Base-by-base conservation (phyloP, 495 filamentous ascomycete species). In the Staphylotrichum longicolle region DNA sequence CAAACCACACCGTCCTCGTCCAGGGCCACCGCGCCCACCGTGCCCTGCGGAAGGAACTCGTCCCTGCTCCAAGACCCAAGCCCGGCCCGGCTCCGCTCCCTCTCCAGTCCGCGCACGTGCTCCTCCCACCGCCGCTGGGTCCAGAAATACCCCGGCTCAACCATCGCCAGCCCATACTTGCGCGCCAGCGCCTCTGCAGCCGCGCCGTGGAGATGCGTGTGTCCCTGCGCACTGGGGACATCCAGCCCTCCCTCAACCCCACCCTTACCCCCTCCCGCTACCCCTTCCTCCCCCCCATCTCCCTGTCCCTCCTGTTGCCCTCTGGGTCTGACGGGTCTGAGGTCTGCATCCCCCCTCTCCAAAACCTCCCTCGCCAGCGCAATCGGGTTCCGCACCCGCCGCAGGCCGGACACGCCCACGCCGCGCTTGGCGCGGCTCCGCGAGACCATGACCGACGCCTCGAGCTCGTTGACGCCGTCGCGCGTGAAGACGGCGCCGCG, bases 401-500 rank as follows among this genome's bases (percentile, higher is more conserved):
- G 79, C 20, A 96, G 65, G 5, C 89, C 81, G 70, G 89, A 91
- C 8, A 91, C 83, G 10, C 88, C 90, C 0, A 87, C 88, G 15
- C 86, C 90, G 32, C 90, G 81, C 75, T 96, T 96, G 34, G 84
- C 83, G 44, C 77, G 73, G 1, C 86, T 87, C n/a, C 78, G 76
- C 4, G 87, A 86, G 0, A 94, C 89, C 93, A 96, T 96, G 33
- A 96, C 82, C n/a, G 85, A 89, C 35, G 92, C 88, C 73, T 96
- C 92, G 65, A 96, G 85, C 73, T 96, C 91, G 73, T 90, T 92
- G 58, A 83, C 84, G 8, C 91, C 92, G 53, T 86, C 86, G 44
- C 84, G 80, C 3, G 90, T 95, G 72, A 95, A 96, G 14, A 96
- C 91, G 53, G 91, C 89, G 63, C 92, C 92, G 62, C 86, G 86